phyloP scores from a whole-genome alignment of 495 filamentous ascomycete genomes.

The Penicillium arizonense region DNA sequence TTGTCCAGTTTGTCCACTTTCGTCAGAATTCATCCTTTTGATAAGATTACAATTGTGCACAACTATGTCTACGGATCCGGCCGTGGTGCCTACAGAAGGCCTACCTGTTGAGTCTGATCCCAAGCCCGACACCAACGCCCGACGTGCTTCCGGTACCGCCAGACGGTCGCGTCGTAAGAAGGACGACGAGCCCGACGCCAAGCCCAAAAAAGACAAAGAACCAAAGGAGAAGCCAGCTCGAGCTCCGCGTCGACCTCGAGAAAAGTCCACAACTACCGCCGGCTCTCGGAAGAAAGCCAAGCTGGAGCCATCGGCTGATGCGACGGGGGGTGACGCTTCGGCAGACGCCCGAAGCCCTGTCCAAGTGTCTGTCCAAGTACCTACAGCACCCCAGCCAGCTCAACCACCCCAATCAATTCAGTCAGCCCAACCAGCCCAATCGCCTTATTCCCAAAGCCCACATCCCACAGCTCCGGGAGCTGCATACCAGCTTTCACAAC shows the following conservation, averaged over 20 bases:
- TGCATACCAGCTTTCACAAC: slow-evolving; percentile 19
- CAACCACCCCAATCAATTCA: slow-evolving; percentile 14
- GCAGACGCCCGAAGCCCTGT: slow-evolving; percentile 3
- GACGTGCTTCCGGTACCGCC: slow-evolving; percentile 28
- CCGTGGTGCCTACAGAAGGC: slow-evolving; percentile 15
- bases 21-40: too few relatives aligned
- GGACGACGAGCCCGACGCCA: slow-evolving; percentile 32
- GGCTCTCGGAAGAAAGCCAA: slow-evolving; percentile 49
- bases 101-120: slow-evolving; percentile 11
- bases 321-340: slow-evolving; percentile 6
- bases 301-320: slow-evolving; percentile 32
- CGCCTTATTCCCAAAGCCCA: slow-evolving; percentile 17
- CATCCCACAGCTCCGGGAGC: slow-evolving; percentile 23
- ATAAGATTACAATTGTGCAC: not conserved
- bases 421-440: slow-evolving; percentile 22
- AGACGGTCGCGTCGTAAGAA: slow-evolving; percentile 51
- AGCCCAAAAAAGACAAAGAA: slow-evolving; percentile 20
- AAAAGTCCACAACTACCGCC: slow-evolving; percentile 35
- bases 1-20: slow-evolving; percentile 1
- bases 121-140: slow-evolving; percentile 18
- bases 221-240: slow-evolving; percentile 37
- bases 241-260: slow-evolving; percentile 36
- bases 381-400: slow-evolving; percentile 16
- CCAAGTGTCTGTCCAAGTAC: slow-evolving; percentile 6
- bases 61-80: slow-evolving; percentile 24